These are phyloP conservation scores for Syzygium grande DNA, from an alignment of 345 rosid genomes.

Conservation along the genomic window DNA sequence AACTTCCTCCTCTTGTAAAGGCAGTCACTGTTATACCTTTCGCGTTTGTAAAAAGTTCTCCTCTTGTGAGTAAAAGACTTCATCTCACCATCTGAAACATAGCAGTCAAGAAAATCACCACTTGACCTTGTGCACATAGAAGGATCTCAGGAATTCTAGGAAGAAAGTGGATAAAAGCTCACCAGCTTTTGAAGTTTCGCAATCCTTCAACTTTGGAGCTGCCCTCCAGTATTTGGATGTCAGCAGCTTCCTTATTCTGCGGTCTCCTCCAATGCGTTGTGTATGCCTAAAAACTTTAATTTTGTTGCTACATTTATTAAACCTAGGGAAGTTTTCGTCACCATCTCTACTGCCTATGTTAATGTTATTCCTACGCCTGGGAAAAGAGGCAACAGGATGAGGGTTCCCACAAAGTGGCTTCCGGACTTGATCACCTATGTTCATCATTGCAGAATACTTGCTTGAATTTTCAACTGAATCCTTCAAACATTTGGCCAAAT, in stretches of 20 bases:
- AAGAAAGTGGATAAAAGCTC: constrained; percentile 10
- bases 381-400: constrained; percentile 28
- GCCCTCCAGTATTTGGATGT: constrained; percentile 59
- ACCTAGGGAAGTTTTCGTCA: constrained; percentile 62
- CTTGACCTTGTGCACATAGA: background rate
- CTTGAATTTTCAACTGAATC: constrained; percentile 19
- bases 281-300: constrained; percentile 51
- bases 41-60: constrained; percentile 34
- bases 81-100: constrained; percentile 34
- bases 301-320: constrained; percentile 34
- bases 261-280: constrained; percentile 45
- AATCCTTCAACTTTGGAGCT: constrained; percentile 49
- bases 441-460: constrained; percentile 23
- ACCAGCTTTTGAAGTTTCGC: constrained; percentile 56
- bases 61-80: constrained; percentile 55
- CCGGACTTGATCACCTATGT: constrained; percentile 26
- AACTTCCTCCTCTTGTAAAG: constrained; percentile 61
- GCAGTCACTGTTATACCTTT: constrained; percentile 30
- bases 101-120: background rate
- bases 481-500: constrained; percentile 18
- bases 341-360: constrained; percentile 67
- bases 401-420: constrained; percentile 14
- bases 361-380: constrained; percentile 35
- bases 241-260: constrained; percentile 52
- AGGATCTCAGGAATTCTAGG: background rate